These are phyloP conservation scores for Monilinia aucupariae DNA, from an alignment of 2,329 filamentous ascomycete genomes.

Conservation along the genomic window DNA sequence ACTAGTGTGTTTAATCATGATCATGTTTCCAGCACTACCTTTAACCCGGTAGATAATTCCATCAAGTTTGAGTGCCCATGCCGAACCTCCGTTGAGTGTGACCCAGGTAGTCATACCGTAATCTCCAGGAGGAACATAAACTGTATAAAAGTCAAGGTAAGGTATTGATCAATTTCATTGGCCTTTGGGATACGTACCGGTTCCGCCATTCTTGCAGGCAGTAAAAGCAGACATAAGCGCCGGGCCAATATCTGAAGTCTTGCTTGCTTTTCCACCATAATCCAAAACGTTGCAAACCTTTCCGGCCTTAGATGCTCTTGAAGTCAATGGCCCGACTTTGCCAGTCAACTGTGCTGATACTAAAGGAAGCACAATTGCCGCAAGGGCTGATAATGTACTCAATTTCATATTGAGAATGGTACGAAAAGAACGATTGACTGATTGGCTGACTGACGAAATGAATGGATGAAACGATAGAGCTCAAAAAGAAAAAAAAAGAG, in stretches of 20 bases:
- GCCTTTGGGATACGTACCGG: slow-evolving; percentile 29
- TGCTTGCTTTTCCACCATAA: slow-evolving; percentile 48
- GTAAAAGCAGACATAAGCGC: slow-evolving; percentile 45
- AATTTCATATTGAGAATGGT: slow-evolving; percentile 21
- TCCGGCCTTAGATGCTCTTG: slow-evolving; percentile 38
- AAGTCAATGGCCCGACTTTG: slow-evolving; percentile 42
- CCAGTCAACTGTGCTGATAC: slow-evolving; percentile 39
- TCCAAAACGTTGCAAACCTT: slow-evolving; percentile 48
- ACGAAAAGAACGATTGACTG: background rate
- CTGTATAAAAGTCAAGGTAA: slow-evolving; percentile 16
- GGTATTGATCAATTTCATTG: background rate
- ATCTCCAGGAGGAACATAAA: slow-evolving; percentile 36
- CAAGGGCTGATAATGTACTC: slow-evolving; percentile 15
- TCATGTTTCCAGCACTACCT: slow-evolving; percentile 45
- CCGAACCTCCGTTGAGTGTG: slow-evolving; percentile 42
- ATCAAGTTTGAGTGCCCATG: slow-evolving; percentile 48
- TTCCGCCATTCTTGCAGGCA: slow-evolving; percentile 46
- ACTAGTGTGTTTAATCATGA: slow-evolving; percentile 44
- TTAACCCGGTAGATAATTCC: slow-evolving; percentile 49
- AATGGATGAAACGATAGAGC: slow-evolving; percentile 4
- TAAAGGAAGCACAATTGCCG: slow-evolving; percentile 23
- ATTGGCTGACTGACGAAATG: background rate
- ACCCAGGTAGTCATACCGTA: slow-evolving; percentile 47
- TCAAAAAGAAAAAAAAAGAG: slow-evolving; percentile 4
- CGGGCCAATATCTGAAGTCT: slow-evolving; percentile 46